A percentile compares a stretch with the other conserved stretches of the same genome.
Conservation (phyloP, 345 rosid genomes). For the Gossypium ekmanianum region DNA sequence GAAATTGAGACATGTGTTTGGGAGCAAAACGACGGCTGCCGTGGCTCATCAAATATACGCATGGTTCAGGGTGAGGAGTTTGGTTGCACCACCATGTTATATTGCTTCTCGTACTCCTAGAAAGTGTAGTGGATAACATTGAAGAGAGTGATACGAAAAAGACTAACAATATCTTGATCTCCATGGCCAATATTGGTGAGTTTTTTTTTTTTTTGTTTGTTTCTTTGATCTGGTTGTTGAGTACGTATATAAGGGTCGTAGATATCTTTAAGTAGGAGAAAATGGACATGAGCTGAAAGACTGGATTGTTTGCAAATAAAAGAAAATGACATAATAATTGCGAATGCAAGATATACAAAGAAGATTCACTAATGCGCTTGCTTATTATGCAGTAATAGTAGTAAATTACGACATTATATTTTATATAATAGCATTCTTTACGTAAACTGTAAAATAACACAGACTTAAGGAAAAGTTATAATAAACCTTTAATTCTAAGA, state of each 20-base stretch:
- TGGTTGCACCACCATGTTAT: constrained; percentile 63
- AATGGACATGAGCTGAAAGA: neutral
- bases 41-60: constrained; percentile 42
- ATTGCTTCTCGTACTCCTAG: constrained; percentile 22
- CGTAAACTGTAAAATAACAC: constrained; percentile 1
- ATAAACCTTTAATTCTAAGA: neutral
- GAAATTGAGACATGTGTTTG: constrained; percentile 45
- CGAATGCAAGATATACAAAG: constrained; percentile 24
- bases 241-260: constrained; percentile 22
- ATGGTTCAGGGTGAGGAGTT: constrained; percentile 77
- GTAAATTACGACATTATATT: neutral
- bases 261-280: constrained; percentile 21
- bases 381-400: neutral
- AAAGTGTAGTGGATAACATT: constrained; percentile 16
- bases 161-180: constrained; percentile 19
- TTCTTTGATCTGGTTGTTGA: constrained; percentile 11
- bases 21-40: constrained; percentile 27
- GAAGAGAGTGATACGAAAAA: constrained; percentile 26
- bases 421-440: constrained; percentile 12
- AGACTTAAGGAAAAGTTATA: neutral
- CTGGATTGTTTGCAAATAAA: constrained; percentile 21
- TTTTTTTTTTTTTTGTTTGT: neutral
- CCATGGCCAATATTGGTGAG: constrained; percentile 12
- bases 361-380: constrained; percentile 23
- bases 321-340: constrained; percentile 23